Percentiles rank a stretch among this genome's conserved stretches.
Conservation (phyloP, 2,329 filamentous ascomycete species). For the Fusarium kyushuense region DNA sequence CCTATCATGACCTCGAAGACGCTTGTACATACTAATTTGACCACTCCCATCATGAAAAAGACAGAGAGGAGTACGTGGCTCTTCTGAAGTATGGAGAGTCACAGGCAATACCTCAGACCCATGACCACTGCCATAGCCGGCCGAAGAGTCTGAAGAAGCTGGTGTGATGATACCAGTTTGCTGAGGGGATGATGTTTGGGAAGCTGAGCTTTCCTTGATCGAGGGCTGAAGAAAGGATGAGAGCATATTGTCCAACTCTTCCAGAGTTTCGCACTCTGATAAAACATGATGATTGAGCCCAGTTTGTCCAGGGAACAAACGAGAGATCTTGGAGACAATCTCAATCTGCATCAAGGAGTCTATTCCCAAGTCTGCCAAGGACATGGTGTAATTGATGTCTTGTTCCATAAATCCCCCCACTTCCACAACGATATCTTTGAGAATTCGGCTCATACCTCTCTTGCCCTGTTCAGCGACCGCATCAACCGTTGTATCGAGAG, state of each 20-base stretch:
- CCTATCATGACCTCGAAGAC: background rate
- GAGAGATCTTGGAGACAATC: background rate
- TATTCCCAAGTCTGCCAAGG: background rate
- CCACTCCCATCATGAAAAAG: slow-evolving; percentile 14
- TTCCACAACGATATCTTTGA: background rate
- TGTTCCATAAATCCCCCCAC: background rate
- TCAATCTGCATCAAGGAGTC: slow-evolving; percentile 18
- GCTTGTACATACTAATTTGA: slow-evolving; percentile 6
- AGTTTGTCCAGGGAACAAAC: background rate
- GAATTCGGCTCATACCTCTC: background rate
- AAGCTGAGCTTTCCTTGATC: background rate
- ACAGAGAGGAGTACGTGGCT: background rate
- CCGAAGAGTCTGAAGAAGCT: background rate
- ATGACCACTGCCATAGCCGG: background rate
- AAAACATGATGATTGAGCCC: background rate
- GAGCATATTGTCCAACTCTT: background rate
- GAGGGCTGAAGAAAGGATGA: background rate
- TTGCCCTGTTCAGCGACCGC: rapidly evolving
- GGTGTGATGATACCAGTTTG: background rate
- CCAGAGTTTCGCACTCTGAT: background rate
- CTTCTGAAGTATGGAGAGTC: background rate
- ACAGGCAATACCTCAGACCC: background rate
- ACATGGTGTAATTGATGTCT: slow-evolving; percentile 2
- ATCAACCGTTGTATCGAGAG: no score
- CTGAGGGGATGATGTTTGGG: background rate